Evolutionary conservation across 1,284 basidiomycete genomes (phyloP).

Genomic region (Cutaneotrichosporon cyanovorans): DNA sequence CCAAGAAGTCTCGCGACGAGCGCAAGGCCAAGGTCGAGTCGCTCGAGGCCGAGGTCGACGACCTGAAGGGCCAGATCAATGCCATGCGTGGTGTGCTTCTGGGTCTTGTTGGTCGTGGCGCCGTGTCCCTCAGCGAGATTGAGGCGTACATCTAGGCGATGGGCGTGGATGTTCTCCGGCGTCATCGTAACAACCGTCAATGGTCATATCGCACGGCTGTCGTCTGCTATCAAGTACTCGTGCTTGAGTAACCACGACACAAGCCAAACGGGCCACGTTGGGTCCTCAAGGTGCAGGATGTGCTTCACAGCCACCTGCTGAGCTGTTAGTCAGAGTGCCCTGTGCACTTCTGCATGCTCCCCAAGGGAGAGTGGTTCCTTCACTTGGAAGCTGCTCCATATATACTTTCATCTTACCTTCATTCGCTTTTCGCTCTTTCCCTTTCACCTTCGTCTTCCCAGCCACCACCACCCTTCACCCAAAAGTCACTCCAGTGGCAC

Average conservation of each 20-base stretch:
- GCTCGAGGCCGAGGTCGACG: conserved; percentile 30
- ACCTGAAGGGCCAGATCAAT: conserved; percentile 20
- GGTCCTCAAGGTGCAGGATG: too few species aligned
- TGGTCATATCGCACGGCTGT: too few species aligned
- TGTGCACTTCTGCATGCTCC: not conserved
- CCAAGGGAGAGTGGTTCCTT: not conserved
- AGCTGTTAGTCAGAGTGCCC: not conserved
- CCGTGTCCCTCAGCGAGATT: conserved; percentile 23
- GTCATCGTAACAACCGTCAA: too few species aligned
- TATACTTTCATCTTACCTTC: not conserved
- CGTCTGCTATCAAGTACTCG: too few species aligned
- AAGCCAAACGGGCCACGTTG: too few species aligned
- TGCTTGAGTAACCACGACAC: too few species aligned
- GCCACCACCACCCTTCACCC: not conserved
- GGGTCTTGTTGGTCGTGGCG: conserved; percentile 23
- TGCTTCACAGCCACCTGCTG: not conserved
- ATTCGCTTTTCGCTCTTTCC: not conserved
- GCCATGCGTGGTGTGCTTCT: conserved; percentile 24
- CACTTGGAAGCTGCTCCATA: too few species aligned
- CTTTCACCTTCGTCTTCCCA: not conserved
- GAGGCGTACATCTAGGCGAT: conserved; percentile 14
- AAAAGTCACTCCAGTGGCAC: not conserved
- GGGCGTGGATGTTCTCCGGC: not conserved
- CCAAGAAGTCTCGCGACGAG: conserved; percentile 38
- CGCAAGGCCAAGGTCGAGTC: conserved; percentile 33